These are phyloP conservation scores for Leishmania mexicana DNA, from an alignment of 208 protist species.

Conservation along the genomic window DNA sequence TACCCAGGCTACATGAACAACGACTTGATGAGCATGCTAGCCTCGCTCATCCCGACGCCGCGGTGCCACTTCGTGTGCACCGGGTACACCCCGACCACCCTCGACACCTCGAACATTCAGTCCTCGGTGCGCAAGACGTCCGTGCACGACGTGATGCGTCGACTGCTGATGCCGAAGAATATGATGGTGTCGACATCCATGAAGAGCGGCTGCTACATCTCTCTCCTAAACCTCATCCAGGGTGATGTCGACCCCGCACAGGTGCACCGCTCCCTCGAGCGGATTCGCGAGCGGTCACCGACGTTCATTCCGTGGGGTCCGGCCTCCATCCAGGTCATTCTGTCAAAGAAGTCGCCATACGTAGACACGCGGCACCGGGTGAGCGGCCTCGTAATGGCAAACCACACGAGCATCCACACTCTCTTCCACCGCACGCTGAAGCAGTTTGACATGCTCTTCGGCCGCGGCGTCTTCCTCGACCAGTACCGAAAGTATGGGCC, in stretches of 20 bases:
- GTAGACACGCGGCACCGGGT: constrained; percentile 97
- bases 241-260: constrained; percentile 98
- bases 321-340: constrained; percentile 95
- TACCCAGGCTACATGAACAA: constrained; percentile 99
- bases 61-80: constrained; percentile 99
- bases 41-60: constrained; percentile 99
- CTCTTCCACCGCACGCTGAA: constrained; percentile 92
- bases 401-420: constrained; percentile 98
- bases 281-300: constrained; percentile 97
- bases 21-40: constrained; percentile 97
- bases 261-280: constrained; percentile 98
- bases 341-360: constrained; percentile 97
- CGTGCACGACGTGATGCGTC: constrained; percentile 99
- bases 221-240: constrained; percentile 99
- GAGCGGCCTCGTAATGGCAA: constrained; percentile 99
- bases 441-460: constrained; percentile 96
- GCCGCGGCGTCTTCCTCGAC: constrained; percentile 93
- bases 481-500: constrained; percentile 93
- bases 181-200: constrained; percentile 96
- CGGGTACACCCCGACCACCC: constrained; percentile 98
- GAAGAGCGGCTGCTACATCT: constrained; percentile 98
- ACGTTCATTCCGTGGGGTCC: constrained; percentile 99
- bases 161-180: constrained; percentile 99
- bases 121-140: constrained; percentile 98
- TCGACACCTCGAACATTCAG: constrained; percentile 89